A percentile compares a stretch with the other conserved stretches of the same genome.
Conservation (phyloP, 2,329 filamentous ascomycete species). For the Lomentospora prolificans region DNA sequence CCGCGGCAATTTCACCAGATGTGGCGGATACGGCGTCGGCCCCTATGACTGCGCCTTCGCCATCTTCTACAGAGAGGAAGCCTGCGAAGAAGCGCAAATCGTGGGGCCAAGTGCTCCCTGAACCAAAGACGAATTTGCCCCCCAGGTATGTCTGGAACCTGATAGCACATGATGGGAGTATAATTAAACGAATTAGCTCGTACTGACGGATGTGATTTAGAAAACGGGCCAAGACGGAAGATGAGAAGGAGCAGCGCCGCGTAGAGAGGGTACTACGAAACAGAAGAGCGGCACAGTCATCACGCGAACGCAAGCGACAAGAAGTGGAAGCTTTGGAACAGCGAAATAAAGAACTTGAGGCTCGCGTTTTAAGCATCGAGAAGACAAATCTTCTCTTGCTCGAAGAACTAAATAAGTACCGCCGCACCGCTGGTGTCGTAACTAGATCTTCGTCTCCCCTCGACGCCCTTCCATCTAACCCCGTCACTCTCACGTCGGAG, state of each 20-base stretch:
- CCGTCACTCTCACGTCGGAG: constrained; percentile 48
- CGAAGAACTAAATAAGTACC: constrained; percentile 40
- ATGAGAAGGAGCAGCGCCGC: constrained; percentile 96
- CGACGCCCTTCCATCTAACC: constrained; percentile 31
- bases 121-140: constrained; percentile 92
- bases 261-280: constrained; percentile 97
- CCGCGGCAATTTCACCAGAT: constrained; percentile 6
- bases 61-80: constrained; percentile 50
- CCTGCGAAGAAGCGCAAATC: constrained; percentile 90
- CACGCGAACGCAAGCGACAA: constrained; percentile 79
- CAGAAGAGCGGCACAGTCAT: constrained; percentile 91
- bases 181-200: no score
- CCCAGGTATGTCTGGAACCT: constrained; percentile 70
- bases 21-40: constrained; percentile 10
- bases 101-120: constrained; percentile 93
- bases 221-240: constrained; percentile 97
- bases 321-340: constrained; percentile 81
- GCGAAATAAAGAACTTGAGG: constrained; percentile 62
- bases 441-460: constrained; percentile 30
- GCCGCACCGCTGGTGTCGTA: constrained; percentile 30
- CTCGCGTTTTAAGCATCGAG: constrained; percentile 50
- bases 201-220: no score
- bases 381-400: constrained; percentile 38
- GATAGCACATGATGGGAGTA: no score
- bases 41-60: constrained; percentile 13